These are phyloP conservation scores for Silene noctiflora DNA, from an alignment of 179 eudicot species.

Conservation along the genomic window DNA sequence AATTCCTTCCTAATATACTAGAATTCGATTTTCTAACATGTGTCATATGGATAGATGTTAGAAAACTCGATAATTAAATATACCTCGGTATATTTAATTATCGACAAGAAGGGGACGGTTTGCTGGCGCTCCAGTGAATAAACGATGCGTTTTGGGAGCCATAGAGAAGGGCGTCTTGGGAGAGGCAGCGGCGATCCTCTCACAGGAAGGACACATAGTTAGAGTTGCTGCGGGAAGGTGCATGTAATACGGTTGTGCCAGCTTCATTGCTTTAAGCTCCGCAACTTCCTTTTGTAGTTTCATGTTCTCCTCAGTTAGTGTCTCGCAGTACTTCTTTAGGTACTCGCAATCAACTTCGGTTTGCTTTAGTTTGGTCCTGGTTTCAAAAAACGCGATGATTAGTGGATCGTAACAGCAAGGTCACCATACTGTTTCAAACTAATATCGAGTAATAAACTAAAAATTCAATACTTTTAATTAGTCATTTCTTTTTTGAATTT, in stretches of 20 bases:
- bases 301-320: background rate
- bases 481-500: no score
- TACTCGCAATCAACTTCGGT: slow-evolving; percentile 11
- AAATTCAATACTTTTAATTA: no score
- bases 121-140: background rate
- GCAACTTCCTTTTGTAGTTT: background rate
- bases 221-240: slow-evolving; percentile 41
- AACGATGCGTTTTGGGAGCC: background rate
- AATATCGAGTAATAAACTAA: no score
- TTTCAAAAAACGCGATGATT: background rate
- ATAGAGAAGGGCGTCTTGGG: background rate
- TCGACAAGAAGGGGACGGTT: slow-evolving; percentile 13
- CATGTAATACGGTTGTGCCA: background rate
- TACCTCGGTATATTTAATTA: background rate
- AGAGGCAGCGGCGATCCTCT: slow-evolving; percentile 26
- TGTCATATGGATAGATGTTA: no score
- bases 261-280: slow-evolving; percentile 1
- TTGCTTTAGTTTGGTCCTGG: slow-evolving; percentile 12
- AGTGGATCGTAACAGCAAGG: background rate
- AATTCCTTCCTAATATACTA: background rate
- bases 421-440: background rate
- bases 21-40: background rate
- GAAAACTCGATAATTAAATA: background rate
- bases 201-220: slow-evolving; percentile 47
- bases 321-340: slow-evolving; percentile 11